Percentiles rank a stretch among this genome's conserved stretches.
Evolutionary conservation across 805 yeast genomes (phyloP).

Genomic region (Suhomyces sp.): DNA sequence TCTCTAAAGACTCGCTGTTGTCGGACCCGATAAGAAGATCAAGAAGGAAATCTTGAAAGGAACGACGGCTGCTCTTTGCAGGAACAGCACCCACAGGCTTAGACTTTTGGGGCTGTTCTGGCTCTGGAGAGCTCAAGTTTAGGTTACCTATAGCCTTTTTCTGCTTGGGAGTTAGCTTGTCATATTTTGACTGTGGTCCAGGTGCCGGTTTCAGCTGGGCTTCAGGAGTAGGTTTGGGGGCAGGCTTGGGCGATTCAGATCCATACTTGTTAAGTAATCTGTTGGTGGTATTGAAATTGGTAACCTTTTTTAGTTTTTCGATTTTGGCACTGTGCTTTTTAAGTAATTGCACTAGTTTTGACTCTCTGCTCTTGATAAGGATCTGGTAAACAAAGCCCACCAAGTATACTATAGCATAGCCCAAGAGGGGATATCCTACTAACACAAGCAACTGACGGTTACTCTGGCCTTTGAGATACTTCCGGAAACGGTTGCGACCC

Average conservation of each 20-base stretch:
- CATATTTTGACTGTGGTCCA: not conserved
- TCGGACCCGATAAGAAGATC: slow-evolving; percentile 50
- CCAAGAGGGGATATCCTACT: slow-evolving; percentile 22
- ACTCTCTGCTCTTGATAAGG: slow-evolving; percentile 21
- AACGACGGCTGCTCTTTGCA: slow-evolving; percentile 8
- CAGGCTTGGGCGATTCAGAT: not conserved
- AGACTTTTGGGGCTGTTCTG: not conserved
- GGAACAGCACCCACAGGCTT: not conserved
- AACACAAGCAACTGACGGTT: slow-evolving; percentile 13
- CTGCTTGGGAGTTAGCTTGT: slow-evolving; percentile 1
- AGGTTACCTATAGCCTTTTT: slow-evolving; percentile 2
- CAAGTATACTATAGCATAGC: slow-evolving; percentile 16
- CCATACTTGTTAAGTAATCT: slow-evolving; percentile 63
- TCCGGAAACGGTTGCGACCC: slow-evolving; percentile 18
- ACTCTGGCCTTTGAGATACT: slow-evolving; percentile 27
- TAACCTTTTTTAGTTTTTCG: slow-evolving; percentile 64
- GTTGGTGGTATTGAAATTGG: slow-evolving; percentile 74
- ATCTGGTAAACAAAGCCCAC: slow-evolving; percentile 16
- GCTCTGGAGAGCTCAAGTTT: not conserved
- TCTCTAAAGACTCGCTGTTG: slow-evolving; percentile 58
- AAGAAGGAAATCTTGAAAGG: slow-evolving; percentile 36
- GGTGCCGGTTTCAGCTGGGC: not conserved
- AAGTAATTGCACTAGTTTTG: slow-evolving; percentile 26
- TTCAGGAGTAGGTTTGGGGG: not conserved
- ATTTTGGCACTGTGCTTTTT: slow-evolving; percentile 52